Base-by-base conservation (phyloP, 129 eudicot species). In the Flaveria bidentis region DNA sequence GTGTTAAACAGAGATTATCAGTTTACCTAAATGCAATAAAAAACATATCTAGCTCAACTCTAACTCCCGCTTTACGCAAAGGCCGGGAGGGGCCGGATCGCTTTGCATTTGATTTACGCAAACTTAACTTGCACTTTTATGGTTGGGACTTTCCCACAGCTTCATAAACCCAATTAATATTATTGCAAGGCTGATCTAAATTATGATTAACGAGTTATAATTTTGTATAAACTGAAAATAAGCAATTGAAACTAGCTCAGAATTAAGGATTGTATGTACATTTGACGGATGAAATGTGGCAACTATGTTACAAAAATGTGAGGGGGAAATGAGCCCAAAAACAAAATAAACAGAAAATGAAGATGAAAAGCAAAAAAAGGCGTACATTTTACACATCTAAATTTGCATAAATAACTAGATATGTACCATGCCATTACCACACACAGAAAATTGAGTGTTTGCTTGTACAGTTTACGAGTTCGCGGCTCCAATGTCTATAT, bases 281-380 rank as follows among this genome's bases (percentile, higher is more conserved):
- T 36, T 78, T 85, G 73, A 74, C 49, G 79, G n/a, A 61, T 69
- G 22, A 67, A 76, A 76, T 65, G 26, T 71, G 78, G 64, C 69
- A 67, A 51, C 77, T 75, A 82, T 81, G 76, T 81, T 82, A 85
- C 82, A 82, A 76, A 82, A 72, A 74, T 74, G 84, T 67, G 79
- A 20, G 62, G 68, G 77, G 57, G 20, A 8, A 70, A 50, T 55
- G 50, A 70, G 70, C 67, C 83, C 68, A 77, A 46, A 20, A 45
- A 71, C 7, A 76, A 8, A 66, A 56, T 36, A 16, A 50, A 69
- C 50, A 30, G 67, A 49, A 52, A 42, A 66, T 44, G 17, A 50
- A 79, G 52, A 36, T 36, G 41, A 36, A 22, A 17, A 18, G 7
- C 20, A 61, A 75, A 61, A 23, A 78, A 78, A 69, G 39, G 53